Conservation (phyloP, 2,329 filamentous ascomycete genomes). For the Xylariaceae sp. region DNA sequence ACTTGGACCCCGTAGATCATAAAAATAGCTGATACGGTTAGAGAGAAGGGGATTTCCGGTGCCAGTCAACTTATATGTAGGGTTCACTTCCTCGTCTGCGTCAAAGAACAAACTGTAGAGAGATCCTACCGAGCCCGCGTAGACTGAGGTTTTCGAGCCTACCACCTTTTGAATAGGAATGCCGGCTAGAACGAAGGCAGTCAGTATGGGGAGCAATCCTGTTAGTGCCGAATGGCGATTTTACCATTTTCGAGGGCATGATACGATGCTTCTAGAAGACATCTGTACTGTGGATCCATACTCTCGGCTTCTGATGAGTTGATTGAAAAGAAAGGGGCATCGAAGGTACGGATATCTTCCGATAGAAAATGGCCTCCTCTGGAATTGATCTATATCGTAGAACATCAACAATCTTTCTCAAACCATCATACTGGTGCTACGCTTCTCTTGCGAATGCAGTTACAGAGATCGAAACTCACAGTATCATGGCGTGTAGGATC, state of each 20-base stretch:
- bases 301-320: constrained; percentile 31
- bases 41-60: neutral
- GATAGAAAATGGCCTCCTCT: constrained; percentile 31
- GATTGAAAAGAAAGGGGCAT: constrained; percentile 39
- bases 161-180: neutral
- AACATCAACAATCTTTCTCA: constrained; percentile 15
- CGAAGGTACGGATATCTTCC: constrained; percentile 33
- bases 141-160: neutral
- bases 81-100: neutral
- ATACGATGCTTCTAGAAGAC: constrained; percentile 33
- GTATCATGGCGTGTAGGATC: constrained; percentile 10
- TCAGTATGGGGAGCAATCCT: too few species aligned
- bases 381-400: constrained; percentile 18
- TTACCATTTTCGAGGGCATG: constrained; percentile 35
- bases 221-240: too few species aligned
- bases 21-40: constrained; percentile 2
- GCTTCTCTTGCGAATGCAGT: neutral
- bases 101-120: neutral
- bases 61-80: neutral
- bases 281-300: constrained; percentile 38
- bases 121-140: neutral
- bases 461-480: neutral
- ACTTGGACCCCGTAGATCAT: constrained; percentile 1
- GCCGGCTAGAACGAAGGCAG: too few species aligned
- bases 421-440: neutral